These are phyloP conservation scores for Hypomyces rosellus DNA, from an alignment of 2,329 filamentous ascomycete species.

Conservation along the genomic window DNA sequence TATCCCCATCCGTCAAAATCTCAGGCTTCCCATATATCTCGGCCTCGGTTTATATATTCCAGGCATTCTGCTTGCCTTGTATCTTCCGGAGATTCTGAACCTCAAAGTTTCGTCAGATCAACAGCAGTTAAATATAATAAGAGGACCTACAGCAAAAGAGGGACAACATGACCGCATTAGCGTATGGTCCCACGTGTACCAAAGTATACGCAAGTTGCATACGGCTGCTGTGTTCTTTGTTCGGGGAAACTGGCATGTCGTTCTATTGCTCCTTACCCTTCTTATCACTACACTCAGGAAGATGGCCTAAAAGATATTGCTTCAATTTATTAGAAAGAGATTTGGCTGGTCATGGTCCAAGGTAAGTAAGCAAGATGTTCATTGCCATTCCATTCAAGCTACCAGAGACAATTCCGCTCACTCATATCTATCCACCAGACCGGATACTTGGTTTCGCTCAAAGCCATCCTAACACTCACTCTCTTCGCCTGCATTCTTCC, in stretches of 20 bases:
- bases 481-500: not conserved
- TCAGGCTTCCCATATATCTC: not conserved
- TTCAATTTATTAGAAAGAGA: conserved; percentile 8
- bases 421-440: not conserved
- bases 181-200: not conserved
- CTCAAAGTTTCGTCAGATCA: not conserved
- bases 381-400: too few relatives aligned
- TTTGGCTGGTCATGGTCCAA: conserved; percentile 11
- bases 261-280: not conserved
- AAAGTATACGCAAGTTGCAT: not conserved
- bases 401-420: too few relatives aligned
- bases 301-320: not conserved
- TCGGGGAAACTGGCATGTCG: not conserved
- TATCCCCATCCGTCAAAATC: not conserved
- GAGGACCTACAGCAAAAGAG: not conserved
- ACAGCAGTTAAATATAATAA: not conserved
- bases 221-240: not conserved
- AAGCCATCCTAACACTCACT: not conserved
- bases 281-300: not conserved
- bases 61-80: not conserved
- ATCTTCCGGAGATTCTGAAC: not conserved
- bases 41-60: not conserved
- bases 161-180: not conserved
- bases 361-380: not conserved
- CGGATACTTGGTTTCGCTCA: not conserved